Base-by-base conservation (phyloP, 1,284 basidiomycete genomes). In the Ceratorhiza oryzae-sativae region DNA sequence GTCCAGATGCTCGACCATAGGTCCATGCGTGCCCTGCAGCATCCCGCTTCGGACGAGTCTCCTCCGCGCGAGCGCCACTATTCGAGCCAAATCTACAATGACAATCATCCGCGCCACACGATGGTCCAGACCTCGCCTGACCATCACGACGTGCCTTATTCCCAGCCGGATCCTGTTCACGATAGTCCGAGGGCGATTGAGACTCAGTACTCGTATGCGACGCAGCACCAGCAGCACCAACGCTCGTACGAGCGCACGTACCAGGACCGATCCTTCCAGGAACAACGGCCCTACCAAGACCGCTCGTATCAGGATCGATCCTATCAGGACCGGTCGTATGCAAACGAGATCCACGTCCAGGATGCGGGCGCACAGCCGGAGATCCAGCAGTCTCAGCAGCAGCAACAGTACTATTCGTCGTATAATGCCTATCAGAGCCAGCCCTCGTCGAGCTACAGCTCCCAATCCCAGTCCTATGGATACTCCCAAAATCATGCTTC, bases 1-100 rank as follows among this genome's bases (percentile, higher is more conserved):
- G n/a, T 36, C 3, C 56, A 59, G 34, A 60, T 42, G 53, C 30
- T 46, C 65, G 65, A 25, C 34, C 65, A 41, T 27, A 32, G 59
- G 15, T 45, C 55, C 18, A 30, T 48, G n/a, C 55, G 36, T 9
- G 20, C 63, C 13, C 32, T 60, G 45, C 65, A 71, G 42, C 60
- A 71, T 27, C 67, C 67, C 5, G 48, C 67, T 3, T 41, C 65
- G 3, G 67, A 60, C 1, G 45, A 60, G 18, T 71, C 65, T 2
- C 65, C 67, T 15, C 55, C 55, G 5, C 67, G 67, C 6, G 67
- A 71, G 32, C 67, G 67, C n/a, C 67, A 71, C 32, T 71, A 71
- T 51, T 39, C 67, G 23, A 32, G n/a, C 25, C 41, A 51, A 55
- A 23, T 60, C n/a, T 71, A 71, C 45, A 41, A 32, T 32, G 67